Evolutionary conservation across 2,329 filamentous ascomycete species (phyloP).

Genomic region (Bisporella sp.): DNA sequence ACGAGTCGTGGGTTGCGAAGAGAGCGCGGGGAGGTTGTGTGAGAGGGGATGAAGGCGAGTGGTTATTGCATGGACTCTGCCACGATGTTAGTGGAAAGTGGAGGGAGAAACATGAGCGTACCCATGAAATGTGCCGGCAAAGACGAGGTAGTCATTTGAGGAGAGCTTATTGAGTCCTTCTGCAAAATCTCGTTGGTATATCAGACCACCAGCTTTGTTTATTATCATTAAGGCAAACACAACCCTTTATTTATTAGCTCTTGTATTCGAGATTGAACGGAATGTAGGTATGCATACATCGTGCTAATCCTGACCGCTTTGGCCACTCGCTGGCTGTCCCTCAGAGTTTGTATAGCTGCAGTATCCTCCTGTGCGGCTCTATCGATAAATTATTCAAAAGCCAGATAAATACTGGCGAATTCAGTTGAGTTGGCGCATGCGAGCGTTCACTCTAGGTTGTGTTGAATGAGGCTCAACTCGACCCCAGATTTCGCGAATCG

Average conservation of each 20-base stretch:
- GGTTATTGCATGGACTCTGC: slow-evolving; percentile 63
- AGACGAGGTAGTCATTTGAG: slow-evolving; percentile 93
- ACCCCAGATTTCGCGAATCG: too few relatives aligned
- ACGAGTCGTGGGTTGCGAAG: slow-evolving; percentile 45
- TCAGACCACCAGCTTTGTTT: slow-evolving; percentile 94
- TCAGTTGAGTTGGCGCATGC: too few relatives aligned
- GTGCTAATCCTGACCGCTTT: too few relatives aligned
- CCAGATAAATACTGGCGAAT: too few relatives aligned
- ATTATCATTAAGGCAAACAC: slow-evolving; percentile 95
- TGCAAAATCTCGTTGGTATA: slow-evolving; percentile 94
- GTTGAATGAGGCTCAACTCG: too few relatives aligned
- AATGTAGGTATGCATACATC: too few relatives aligned
- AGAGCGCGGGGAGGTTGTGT: slow-evolving; percentile 31
- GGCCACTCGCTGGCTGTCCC: too few relatives aligned
- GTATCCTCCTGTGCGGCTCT: too few relatives aligned
- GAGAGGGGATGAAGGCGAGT: slow-evolving; percentile 54
- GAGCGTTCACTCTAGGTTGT: too few relatives aligned
- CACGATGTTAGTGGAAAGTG: slow-evolving; percentile 5
- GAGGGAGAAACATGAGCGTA: slow-evolving; percentile 42
- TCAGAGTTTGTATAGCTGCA: too few relatives aligned
- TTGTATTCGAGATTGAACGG: too few relatives aligned
- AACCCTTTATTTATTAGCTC: slow-evolving; percentile 53
- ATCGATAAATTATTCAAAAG: too few relatives aligned
- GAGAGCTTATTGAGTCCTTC: slow-evolving; percentile 79
- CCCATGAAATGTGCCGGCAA: slow-evolving; percentile 97